These are phyloP conservation scores for Lactifluus rugatus DNA, from an alignment of 768 basidiomycete genomes.

Conservation along the genomic window DNA sequence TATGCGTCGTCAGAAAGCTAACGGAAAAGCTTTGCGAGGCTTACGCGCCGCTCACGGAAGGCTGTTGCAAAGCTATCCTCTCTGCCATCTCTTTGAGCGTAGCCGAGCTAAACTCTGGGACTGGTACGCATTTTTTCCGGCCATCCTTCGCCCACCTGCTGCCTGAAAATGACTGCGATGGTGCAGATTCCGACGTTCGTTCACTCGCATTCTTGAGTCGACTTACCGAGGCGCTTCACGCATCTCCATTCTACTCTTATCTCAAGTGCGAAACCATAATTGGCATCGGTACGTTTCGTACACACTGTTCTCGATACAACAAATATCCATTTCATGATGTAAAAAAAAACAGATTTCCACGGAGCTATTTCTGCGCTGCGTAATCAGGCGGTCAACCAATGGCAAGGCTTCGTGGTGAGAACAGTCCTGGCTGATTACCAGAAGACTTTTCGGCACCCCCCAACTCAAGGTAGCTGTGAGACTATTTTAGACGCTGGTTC, in stretches of 20 bases:
- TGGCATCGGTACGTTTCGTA: conserved; percentile 5
- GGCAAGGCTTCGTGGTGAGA: conserved; percentile 3
- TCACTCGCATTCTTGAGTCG: conserved; percentile 17
- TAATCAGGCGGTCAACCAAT: conserved; percentile 2
- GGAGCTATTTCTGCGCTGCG: background rate
- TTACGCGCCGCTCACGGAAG: conserved; percentile 9
- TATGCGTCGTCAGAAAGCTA: conserved; percentile 46
- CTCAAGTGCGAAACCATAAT: background rate
- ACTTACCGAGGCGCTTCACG: conserved; percentile 15
- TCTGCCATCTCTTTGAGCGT: conserved; percentile 2
- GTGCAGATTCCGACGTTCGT: conserved; percentile 8
- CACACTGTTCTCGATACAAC: too few species aligned
- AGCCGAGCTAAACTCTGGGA: conserved; percentile 5
- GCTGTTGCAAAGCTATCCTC: conserved; percentile 7
- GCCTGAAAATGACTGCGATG: background rate
- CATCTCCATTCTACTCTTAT: conserved; percentile 14
- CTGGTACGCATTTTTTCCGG: background rate
- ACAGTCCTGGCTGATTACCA: conserved; percentile 3
- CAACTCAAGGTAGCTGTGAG: background rate
- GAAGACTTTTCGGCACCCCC: background rate
- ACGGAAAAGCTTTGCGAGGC: conserved; percentile 37
- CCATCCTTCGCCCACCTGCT: too few species aligned
- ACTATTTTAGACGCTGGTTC: background rate
- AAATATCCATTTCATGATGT: too few species aligned
- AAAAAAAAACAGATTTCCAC: conserved; percentile 1